Conservation (phyloP, 73 alveolate species). For the Blepharisma stoltei region DNA sequence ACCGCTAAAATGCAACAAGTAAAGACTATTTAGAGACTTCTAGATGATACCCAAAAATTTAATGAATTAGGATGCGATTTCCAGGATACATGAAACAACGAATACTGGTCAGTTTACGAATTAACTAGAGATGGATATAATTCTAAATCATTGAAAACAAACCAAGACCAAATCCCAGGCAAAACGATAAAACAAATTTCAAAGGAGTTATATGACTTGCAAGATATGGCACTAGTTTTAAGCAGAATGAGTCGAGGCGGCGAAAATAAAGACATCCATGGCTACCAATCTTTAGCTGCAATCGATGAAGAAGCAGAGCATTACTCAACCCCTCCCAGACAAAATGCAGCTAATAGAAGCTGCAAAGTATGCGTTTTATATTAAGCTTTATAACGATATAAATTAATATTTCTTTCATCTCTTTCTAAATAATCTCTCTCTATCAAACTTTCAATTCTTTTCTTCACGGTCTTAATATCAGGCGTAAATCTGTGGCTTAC, state of each 20-base stretch:
- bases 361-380: no score
- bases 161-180: background rate
- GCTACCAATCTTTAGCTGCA: background rate
- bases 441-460: slow-evolving; percentile 63
- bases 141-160: background rate
- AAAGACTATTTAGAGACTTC: background rate
- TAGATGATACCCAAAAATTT: slow-evolving; percentile 14
- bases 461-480: slow-evolving; percentile 45
- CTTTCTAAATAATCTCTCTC: slow-evolving; percentile 69
- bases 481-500: slow-evolving; percentile 51
- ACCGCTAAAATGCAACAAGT: background rate
- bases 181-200: background rate
- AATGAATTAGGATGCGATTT: background rate
- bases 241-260: slow-evolving; percentile 16
- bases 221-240: slow-evolving; percentile 11
- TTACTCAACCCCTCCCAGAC: background rate
- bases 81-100: slow-evolving; percentile 8
- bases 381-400: slow-evolving; percentile 59
- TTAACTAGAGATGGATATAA: background rate
- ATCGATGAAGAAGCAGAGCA: slow-evolving; percentile 10
- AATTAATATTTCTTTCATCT: slow-evolving; percentile 45
- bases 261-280: background rate
- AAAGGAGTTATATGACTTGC: slow-evolving; percentile 3
- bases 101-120: slow-evolving; percentile 19
- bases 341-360: no score